Percentiles rank a stretch among this genome's conserved stretches.
phyloP scores from a whole-genome alignment of 2,329 filamentous ascomycete genomes.

The Beauveria sp. region DNA sequence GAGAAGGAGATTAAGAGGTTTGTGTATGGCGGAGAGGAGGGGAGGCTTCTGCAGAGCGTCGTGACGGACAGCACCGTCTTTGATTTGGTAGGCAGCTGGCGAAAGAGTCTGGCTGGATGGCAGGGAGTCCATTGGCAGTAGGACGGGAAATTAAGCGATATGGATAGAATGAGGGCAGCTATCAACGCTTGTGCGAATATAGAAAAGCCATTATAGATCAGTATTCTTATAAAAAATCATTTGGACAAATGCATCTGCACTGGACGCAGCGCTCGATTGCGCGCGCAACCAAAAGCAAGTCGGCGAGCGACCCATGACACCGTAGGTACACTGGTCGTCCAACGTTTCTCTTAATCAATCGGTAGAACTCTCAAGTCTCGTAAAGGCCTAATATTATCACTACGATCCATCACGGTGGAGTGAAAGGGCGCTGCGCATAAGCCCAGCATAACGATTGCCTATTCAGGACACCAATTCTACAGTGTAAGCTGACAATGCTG shows the following conservation, averaged over 20 bases:
- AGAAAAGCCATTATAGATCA: neutral
- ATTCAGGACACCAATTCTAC: neutral
- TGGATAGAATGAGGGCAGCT: neutral
- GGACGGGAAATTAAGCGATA: neutral
- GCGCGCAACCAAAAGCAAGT: too few relatives aligned
- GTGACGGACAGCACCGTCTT: slow-evolving; percentile 20
- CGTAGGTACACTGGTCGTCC: too few relatives aligned
- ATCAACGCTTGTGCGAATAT: neutral
- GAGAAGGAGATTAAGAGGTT: slow-evolving; percentile 20
- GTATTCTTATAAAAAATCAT: too few relatives aligned
- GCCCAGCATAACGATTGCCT: neutral
- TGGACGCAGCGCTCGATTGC: too few relatives aligned
- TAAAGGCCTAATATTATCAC: neutral
- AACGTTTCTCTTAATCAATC: too few relatives aligned
- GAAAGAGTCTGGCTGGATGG: slow-evolving; percentile 28
- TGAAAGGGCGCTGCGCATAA: neutral
- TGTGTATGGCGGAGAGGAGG: slow-evolving; percentile 21
- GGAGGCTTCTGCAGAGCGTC: slow-evolving; percentile 15
- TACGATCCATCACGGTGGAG: too few relatives aligned
- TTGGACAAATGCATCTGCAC: too few relatives aligned
- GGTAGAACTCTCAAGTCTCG: too few relatives aligned
- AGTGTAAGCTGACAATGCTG: neutral
- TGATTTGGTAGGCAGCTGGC: slow-evolving; percentile 27
- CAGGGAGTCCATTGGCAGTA: slow-evolving; percentile 11
- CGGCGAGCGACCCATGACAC: too few relatives aligned